A percentile compares a stretch with the other conserved stretches of the same genome.
These are phyloP conservation scores for Platismatia glauca DNA, from an alignment of 495 filamentous ascomycete species.

Conservation along the genomic window DNA sequence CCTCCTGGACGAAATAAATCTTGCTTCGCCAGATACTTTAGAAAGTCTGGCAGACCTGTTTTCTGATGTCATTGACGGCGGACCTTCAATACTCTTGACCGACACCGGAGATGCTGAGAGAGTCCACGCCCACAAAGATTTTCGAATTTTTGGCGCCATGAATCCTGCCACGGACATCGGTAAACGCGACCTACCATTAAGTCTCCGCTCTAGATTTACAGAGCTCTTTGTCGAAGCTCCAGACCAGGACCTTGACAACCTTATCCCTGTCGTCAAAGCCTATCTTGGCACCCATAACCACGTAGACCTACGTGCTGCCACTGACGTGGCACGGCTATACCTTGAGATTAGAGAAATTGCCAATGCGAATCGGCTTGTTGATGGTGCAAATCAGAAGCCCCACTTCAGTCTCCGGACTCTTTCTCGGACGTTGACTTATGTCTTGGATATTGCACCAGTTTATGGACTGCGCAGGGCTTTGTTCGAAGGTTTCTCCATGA, in stretches of 20 bases:
- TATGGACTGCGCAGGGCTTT: slow-evolving; percentile 84
- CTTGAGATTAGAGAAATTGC: slow-evolving; percentile 73
- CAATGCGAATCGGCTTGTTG: slow-evolving; percentile 75
- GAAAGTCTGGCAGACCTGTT: slow-evolving; percentile 88
- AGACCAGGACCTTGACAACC: slow-evolving; percentile 72
- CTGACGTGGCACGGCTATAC: slow-evolving; percentile 78
- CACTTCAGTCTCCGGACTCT: slow-evolving; percentile 94
- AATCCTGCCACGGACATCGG: slow-evolving; percentile 97
- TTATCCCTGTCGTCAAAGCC: slow-evolving; percentile 72
- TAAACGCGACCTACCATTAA: slow-evolving; percentile 82
- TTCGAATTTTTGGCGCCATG: slow-evolving; percentile 97
- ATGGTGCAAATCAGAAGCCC: slow-evolving; percentile 85
- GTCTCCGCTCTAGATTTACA: slow-evolving; percentile 79
- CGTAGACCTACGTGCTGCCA: slow-evolving; percentile 53
- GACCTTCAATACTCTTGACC: slow-evolving; percentile 75
- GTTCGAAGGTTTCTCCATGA: slow-evolving; percentile 98
- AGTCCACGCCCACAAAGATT: slow-evolving; percentile 81
- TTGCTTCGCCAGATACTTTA: slow-evolving; percentile 87
- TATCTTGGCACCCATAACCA: slow-evolving; percentile 66
- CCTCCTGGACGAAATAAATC: slow-evolving; percentile 93
- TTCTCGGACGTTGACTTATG: slow-evolving; percentile 83
- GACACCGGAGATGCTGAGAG: slow-evolving; percentile 88
- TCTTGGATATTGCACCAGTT: slow-evolving; percentile 67
- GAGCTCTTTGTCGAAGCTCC: slow-evolving; percentile 88
- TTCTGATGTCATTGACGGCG: slow-evolving; percentile 51